Conservation (phyloP, 495 filamentous ascomycete genomes). For the Hyaloscypha hepaticicola region DNA sequence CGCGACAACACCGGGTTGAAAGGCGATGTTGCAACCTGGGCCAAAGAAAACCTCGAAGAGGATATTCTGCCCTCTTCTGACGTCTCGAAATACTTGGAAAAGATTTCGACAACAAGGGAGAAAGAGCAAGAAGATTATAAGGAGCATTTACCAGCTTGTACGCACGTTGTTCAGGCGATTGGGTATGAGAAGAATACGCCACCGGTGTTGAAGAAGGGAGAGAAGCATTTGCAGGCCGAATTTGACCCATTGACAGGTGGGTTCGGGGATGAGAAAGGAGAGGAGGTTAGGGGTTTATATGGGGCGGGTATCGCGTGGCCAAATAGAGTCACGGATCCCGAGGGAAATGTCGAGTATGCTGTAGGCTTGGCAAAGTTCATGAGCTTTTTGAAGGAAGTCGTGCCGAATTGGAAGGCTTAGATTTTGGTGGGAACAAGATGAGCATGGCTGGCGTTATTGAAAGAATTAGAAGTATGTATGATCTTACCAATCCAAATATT, state of each 20-base stretch:
- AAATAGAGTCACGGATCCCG: constrained; percentile 56
- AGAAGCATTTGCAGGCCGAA: constrained; percentile 37
- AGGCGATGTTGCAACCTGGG: constrained; percentile 59
- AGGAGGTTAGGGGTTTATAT: constrained; percentile 49
- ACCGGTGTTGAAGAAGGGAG: constrained; percentile 36
- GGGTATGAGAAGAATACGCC: constrained; percentile 52
- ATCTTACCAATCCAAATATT: too few species aligned
- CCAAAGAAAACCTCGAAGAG: constrained; percentile 54
- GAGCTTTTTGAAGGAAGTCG: constrained; percentile 55
- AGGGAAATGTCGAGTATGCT: constrained; percentile 59
- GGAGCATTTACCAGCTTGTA: constrained; percentile 46
- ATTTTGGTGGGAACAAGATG: neutral
- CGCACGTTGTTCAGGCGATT: constrained; percentile 54
- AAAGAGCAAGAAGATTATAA: constrained; percentile 45
- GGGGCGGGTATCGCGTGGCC: constrained; percentile 63
- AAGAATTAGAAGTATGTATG: neutral
- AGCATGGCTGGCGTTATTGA: neutral
- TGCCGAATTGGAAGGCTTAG: constrained; percentile 42
- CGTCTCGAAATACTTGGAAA: constrained; percentile 50
- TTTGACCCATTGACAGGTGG: constrained; percentile 51
- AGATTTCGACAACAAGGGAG: constrained; percentile 49
- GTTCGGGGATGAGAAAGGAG: constrained; percentile 43
- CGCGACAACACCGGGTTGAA: constrained; percentile 65
- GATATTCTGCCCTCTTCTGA: constrained; percentile 44
- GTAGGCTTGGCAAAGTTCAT: constrained; percentile 66